Conservation (phyloP, 2,329 filamentous ascomycete genomes). For the Talaromyces sp. region DNA sequence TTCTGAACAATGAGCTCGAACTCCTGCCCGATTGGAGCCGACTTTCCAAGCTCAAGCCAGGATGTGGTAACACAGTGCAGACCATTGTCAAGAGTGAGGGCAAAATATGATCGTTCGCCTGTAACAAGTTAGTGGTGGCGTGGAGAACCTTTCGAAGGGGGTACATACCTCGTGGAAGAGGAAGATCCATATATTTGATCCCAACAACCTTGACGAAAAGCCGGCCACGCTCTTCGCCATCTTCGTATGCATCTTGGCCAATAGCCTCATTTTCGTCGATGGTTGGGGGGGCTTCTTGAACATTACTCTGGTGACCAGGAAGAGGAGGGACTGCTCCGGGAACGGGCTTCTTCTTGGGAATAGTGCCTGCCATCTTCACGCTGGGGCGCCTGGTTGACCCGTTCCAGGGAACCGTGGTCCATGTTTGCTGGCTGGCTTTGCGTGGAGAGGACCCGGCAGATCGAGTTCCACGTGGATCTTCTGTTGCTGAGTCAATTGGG, state of each 20-base stretch:
- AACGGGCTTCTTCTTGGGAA: slow-evolving; percentile 62
- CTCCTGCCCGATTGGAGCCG: slow-evolving; percentile 93
- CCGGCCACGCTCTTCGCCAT: slow-evolving; percentile 83
- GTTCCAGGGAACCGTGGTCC: slow-evolving; percentile 98
- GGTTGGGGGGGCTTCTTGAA: slow-evolving; percentile 62
- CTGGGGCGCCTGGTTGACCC: slow-evolving; percentile 71
- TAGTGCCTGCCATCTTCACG: slow-evolving; percentile 60
- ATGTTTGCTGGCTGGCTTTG: slow-evolving; percentile 81
- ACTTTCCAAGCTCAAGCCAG: slow-evolving; percentile 89
- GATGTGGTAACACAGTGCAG: slow-evolving; percentile 96
- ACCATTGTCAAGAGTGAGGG: slow-evolving; percentile 95
- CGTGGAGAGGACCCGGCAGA: slow-evolving; percentile 73
- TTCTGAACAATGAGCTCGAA: slow-evolving; percentile 97
- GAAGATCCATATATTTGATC: slow-evolving; percentile 87
- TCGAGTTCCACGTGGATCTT: slow-evolving; percentile 52
- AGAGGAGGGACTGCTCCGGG: slow-evolving; percentile 75
- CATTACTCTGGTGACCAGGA: slow-evolving; percentile 84
- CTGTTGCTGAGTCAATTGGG: slow-evolving; percentile 28
- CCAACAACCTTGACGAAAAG: slow-evolving; percentile 99
- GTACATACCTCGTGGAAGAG: slow-evolving; percentile 82
- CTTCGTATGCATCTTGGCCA: slow-evolving; percentile 65
- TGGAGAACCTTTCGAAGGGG: background rate
- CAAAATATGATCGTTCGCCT: slow-evolving; percentile 93
- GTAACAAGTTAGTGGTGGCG: slow-evolving; percentile 26
- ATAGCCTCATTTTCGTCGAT: slow-evolving; percentile 70